These are phyloP conservation scores for Tolypocladium guangdongense DNA, from an alignment of 2,329 filamentous ascomycete species.

Conservation along the genomic window DNA sequence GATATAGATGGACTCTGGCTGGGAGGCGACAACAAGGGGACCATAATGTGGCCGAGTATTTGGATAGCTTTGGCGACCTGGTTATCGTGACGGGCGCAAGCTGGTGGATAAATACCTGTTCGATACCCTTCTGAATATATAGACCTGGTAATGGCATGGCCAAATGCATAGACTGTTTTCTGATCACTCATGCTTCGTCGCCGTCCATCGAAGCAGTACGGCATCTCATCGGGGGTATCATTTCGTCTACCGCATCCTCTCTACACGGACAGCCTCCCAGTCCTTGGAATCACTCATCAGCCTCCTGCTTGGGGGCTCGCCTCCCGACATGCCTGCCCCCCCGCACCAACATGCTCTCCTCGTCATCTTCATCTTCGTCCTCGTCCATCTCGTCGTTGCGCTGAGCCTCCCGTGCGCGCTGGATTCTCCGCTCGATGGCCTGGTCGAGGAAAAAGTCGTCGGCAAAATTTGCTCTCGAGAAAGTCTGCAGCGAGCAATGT, in stretches of 20 bases:
- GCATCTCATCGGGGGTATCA: slow-evolving; percentile 5
- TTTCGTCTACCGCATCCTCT: not conserved
- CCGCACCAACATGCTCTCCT: slow-evolving; percentile 13
- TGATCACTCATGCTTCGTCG: not conserved
- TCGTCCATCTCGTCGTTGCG: slow-evolving; percentile 33
- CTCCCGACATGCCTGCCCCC: slow-evolving; percentile 11
- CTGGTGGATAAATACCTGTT: not conserved
- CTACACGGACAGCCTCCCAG: not conserved
- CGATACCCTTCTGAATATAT: not conserved
- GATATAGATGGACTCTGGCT: not conserved
- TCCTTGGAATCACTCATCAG: not conserved
- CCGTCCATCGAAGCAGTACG: not conserved
- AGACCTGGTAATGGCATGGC: not conserved
- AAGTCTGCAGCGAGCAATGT: slow-evolving; percentile 23
- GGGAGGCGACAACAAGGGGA: not conserved
- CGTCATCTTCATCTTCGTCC: slow-evolving; percentile 14
- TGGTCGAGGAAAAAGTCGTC: slow-evolving; percentile 46
- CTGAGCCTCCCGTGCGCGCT: slow-evolving; percentile 37
- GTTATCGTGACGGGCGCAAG: not conserved
- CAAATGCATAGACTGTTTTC: not conserved
- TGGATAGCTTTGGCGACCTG: not conserved
- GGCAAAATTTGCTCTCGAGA: slow-evolving; percentile 26
- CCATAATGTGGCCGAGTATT: not conserved
- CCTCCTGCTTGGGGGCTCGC: slow-evolving; percentile 13
- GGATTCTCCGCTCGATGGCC: slow-evolving; percentile 45